Base-by-base conservation (phyloP, 495 filamentous ascomycete genomes). In the Sordaria brevicollis region DNA sequence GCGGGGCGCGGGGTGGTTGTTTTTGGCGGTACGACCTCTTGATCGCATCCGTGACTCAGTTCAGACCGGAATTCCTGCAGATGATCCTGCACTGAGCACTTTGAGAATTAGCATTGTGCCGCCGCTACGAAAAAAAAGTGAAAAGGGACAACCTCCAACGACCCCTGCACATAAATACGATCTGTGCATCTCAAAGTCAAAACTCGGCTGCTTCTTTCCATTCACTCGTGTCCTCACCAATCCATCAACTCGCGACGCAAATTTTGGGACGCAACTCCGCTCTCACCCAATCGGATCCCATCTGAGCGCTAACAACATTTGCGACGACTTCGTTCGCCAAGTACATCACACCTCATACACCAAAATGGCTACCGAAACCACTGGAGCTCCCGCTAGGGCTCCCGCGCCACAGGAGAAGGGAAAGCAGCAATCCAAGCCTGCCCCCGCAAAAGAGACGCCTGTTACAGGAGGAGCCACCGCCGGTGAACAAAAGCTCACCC, bases 401-500 rank as follows among this genome's bases (percentile, higher is more conserved):
- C 49, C 73, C 17, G 25, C 73, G 19, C 54, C 65, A 37, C 41
- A 31, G 21, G 65, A 19, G 35, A 66, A 19, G 34, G 70, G 19
- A 67, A 71, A 13, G 35, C 62, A 65, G 21, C 67, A 34, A 67
- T 36, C n/a, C 9, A 33, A 34, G 43, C 54, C 66, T 19, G 54
- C 73, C 49, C 17, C 69, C 17, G 66, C 67, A 37, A 69, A 67
- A 9, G 37, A 34, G 1, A 62, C 71, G 7, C 43, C 71, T 15
- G 62, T 68, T 35, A n/a, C 72, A 10, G 31, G 38, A 65, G 67
- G 38, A 34, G 41, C 35, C 9, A 31, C 71, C 0, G 67, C 72
- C 29, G 71, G 65, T 57, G 13, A 72, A 43, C 71, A 78, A 66
- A 79, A 92, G 69, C 83, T 88, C 67, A 88, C 88, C 1, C 83